Evolutionary conservation across 768 basidiomycete species (phyloP), one percentile per base, ranked within the genome.

Genomic region (Hypsizygus marmoreus): DNA sequence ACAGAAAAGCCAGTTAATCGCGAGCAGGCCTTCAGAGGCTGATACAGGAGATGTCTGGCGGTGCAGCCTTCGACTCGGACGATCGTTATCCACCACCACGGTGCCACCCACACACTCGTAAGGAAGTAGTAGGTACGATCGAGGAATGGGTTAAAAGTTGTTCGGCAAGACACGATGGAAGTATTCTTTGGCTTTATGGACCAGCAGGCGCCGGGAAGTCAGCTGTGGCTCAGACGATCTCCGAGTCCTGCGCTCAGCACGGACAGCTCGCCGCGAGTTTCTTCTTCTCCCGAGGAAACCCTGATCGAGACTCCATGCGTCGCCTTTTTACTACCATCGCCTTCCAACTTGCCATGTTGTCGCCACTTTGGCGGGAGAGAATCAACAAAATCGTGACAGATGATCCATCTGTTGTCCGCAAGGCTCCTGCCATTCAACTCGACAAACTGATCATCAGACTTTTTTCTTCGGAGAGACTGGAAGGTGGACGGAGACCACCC

Each of bases 401-500:
- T 17, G 35, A 36, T 22, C 35, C 35, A 5, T 6, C 35, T 8
- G 23, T 36, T 36, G 6, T 36, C 17, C 31, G 23, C 35, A 36
- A 36, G 14, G 16, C 20, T 13, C 8, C 20, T 8, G 17, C 35
- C 8, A 9, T 13, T 3, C 28, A 42, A 26, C 14, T 32, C 14
- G 26, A 30, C n/a, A 10, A 22, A 4, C 20, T 3, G 29, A 45
- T 12, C 40, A 19, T 2, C 33, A 28, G 3, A 48, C 61, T 11
- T 50, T 41, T n/a, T 55, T 46, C 6, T 55, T 45, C 16, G 57
- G 60, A 35, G 57, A 63, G 46, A 61, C 57, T 33, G 58, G 49
- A 4, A 25, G 54, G 19, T n/a, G 25, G 6, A n/a, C 37, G 14
- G 29, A 33, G 20, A 17, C 53, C 9, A 36, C 23, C 2, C 17